Evolutionary conservation across 768 basidiomycete species (phyloP), one percentile per base, ranked within the genome.

Genomic region (Mycena floridula): DNA sequence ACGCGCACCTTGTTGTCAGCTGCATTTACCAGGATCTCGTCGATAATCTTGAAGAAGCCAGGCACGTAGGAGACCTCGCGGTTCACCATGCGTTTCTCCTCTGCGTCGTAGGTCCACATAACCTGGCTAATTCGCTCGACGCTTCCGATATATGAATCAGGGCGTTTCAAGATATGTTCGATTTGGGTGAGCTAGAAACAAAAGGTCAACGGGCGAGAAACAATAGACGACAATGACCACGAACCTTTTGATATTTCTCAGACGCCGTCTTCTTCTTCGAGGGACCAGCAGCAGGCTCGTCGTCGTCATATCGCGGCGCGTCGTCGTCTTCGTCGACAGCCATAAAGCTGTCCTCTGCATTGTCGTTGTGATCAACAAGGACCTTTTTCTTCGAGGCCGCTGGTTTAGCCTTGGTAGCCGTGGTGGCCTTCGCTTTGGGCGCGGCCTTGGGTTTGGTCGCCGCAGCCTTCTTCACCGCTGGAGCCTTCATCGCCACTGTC

Each of bases 41-140:
- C 96, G 12, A 99, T 85, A 56, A 99, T 99, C 75, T 99, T 99
- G 79, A 94, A 93, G 64, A 99, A 95, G 43, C 94, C 96, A 0
- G 96, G 96, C 2, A 97, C 94, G 58, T 85, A 99, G 55, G 81
- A 89, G 50, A 85, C 87, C 39, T 82, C 92, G 56, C 85, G 76
- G 55, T 81, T 65, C 1, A 80, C 80, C 84, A 99, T 92, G 23
- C 82, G 83, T 57, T 91, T 93, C 28, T 69, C 79, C 26, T 82
- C 83, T 1, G 78, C 71, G 61, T 98, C 92, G 59, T 83, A 95
- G 2, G 91, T 90, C 96, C 96, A 99, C 82, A 98, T 92, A 22
- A 66, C 54, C 59, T 94, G 87, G 0, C 81, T 86, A 44, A 91
- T 74, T 0, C 81, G 82, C 63, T 98, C 95, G 3, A 97, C 84